Evolutionary conservation across 2,329 filamentous ascomycete genomes (phyloP).

Genomic region (Aulographum hederae): DNA sequence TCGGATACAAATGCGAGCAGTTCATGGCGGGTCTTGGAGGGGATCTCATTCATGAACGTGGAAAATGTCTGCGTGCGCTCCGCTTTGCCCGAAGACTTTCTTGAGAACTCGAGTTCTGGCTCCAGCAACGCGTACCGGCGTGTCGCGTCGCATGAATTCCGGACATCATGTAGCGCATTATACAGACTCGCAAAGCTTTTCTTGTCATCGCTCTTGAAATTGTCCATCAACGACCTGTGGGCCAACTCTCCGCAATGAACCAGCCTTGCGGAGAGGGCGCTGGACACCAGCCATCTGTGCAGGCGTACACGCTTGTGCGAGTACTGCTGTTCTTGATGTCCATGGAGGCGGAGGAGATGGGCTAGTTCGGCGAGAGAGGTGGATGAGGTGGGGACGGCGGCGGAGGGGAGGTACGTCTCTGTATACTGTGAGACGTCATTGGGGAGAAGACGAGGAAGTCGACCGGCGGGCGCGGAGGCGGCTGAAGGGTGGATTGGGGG

Average conservation of each 20-base stretch:
- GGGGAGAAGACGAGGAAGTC: conserved; percentile 37
- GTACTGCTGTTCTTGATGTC: conserved; percentile 68
- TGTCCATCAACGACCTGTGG: conserved; percentile 58
- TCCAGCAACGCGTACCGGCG: conserved; percentile 53
- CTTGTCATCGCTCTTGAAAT: conserved; percentile 64
- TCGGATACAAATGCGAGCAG: conserved; percentile 65
- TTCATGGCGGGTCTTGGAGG: conserved; percentile 53
- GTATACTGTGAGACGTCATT: conserved; percentile 49
- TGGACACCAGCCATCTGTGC: conserved; percentile 56
- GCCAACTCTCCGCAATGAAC: conserved; percentile 57
- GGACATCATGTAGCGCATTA: conserved; percentile 62
- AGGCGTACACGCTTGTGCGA: conserved; percentile 54
- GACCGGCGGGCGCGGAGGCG: conserved; percentile 11
- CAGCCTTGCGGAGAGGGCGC: conserved; percentile 55
- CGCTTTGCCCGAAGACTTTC: conserved; percentile 14
- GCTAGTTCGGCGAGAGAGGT: conserved; percentile 62
- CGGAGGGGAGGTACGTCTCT: conserved; percentile 37
- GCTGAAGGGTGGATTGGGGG: too few relatives aligned
- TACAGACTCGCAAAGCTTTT: conserved; percentile 57
- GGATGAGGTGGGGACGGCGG: conserved; percentile 37
- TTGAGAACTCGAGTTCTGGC: conserved; percentile 45
- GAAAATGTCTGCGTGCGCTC: conserved; percentile 23
- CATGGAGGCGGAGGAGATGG: conserved; percentile 58
- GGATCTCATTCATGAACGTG: conserved; percentile 47
- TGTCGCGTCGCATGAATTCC: conserved; percentile 57